Percentiles rank a stretch among this genome's conserved stretches.
Evolutionary conservation across 441 rosid species (phyloP).

Genomic region (Isatis lusitanica): DNA sequence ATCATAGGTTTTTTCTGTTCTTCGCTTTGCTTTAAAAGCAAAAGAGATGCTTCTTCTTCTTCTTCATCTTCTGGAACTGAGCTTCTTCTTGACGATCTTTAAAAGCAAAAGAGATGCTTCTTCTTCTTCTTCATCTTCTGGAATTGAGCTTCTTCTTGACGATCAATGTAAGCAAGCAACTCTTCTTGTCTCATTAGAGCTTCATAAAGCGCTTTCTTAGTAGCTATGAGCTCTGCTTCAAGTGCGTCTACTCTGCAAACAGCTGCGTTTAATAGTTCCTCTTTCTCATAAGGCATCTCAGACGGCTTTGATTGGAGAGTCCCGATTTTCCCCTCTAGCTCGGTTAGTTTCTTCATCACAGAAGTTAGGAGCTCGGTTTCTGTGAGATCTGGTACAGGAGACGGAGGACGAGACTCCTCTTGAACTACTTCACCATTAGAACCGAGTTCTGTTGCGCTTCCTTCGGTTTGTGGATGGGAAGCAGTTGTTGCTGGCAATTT

Average conservation of each 20-base stretch:
- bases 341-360: constrained; percentile 78
- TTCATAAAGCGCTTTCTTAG: constrained; percentile 91
- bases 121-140: constrained; percentile 46
- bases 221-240: constrained; percentile 95
- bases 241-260: constrained; percentile 97
- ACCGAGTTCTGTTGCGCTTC: constrained; percentile 37
- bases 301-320: constrained; percentile 82
- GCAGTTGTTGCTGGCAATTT: constrained; percentile 44
- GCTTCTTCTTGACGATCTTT: constrained; percentile 92
- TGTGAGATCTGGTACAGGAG: constrained; percentile 54
- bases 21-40: constrained; percentile 21
- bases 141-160: constrained; percentile 77
- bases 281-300: constrained; percentile 96
- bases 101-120: no score
- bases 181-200: constrained; percentile 97
- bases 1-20: background rate
- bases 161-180: constrained; percentile 85
- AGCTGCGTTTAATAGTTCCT: constrained; percentile 87
- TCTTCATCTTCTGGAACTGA: constrained; percentile 51
- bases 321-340: constrained; percentile 85
- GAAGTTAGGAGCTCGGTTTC: constrained; percentile 62
- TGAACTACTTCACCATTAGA: constrained; percentile 37
- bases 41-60: constrained; percentile 31
- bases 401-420: constrained; percentile 63
- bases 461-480: constrained; percentile 36